Base-by-base conservation (phyloP, 2,329 filamentous ascomycete genomes). In the Colletotrichum neosansevieriae region DNA sequence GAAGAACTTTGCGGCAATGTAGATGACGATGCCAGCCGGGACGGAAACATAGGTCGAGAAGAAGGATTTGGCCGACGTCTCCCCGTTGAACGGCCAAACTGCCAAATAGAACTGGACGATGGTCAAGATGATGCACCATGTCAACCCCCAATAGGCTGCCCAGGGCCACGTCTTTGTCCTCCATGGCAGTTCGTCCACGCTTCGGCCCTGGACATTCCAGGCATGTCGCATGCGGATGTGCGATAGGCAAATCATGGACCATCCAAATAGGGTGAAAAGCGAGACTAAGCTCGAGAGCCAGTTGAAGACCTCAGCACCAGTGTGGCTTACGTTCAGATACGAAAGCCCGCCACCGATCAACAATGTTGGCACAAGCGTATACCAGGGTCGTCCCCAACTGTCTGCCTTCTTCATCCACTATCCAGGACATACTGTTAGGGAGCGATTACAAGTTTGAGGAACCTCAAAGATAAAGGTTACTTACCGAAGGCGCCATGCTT, bases 31-130 rank as follows among this genome's bases (percentile, higher is more conserved):
- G 42, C 84, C 79, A 0, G 80, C 76, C 1, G 82, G 75, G 12
- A 84, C 78, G 1, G 79, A 82, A 17, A 84, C 75, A 62, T 82
- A 85, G 62, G 78, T 84, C 1, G 82, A 78, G 70, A 85, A 85
- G 78, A 85, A 85, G 54, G 71, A 75, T 69, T 78, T 73, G 0
- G 80, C 82, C 15, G 56, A 44, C 1, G 76, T 70, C 1, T 66
- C 51, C 0, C 72, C 75, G 1, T 71, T 74, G 2, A 85, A 74
- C 0, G 84, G 83, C 77, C 80, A 84, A 2, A 85, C 74, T 4
- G 79, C 75, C 1, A 85, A 79, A 69, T 85, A 85, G 71, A 85
- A 84, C 63, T 84, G 78, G 4, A 80, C 78, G 42, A 82, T 75
- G 65, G 84, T 78, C 29, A 85, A 77, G 12, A 83, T 63, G 45